A percentile compares a stretch with the other conserved stretches of the same genome.
Conservation (phyloP, 1,139 yeast genomes). For the Geotrichum bryndzae region DNA sequence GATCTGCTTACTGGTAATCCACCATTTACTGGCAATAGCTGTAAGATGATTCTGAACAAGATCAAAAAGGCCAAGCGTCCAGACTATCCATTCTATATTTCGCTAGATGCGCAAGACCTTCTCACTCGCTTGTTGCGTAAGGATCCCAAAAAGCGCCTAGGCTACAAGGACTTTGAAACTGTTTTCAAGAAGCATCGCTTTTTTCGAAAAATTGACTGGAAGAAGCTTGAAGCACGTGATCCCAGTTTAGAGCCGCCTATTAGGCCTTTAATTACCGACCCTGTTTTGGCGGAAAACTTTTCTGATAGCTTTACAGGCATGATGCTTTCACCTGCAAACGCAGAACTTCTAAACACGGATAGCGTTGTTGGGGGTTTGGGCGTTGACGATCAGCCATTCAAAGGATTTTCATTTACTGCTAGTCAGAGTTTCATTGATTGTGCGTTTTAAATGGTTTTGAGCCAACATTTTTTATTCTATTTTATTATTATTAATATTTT, state of each 20-base stretch:
- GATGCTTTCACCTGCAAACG: constrained; percentile 32
- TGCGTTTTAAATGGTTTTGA: constrained; percentile 9
- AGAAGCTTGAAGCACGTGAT: constrained; percentile 47
- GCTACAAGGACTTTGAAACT: constrained; percentile 57
- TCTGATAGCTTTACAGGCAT: constrained; percentile 83
- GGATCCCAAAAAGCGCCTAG: constrained; percentile 69
- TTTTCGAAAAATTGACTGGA: constrained; percentile 77
- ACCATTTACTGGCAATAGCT: constrained; percentile 87
- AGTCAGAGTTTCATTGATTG: constrained; percentile 31
- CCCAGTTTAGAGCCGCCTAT: constrained; percentile 63
- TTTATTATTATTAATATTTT: background rate
- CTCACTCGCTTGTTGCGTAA: constrained; percentile 66
- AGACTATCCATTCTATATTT: constrained; percentile 73
- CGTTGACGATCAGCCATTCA: constrained; percentile 23
- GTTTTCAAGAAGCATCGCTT: constrained; percentile 64
- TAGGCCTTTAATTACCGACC: constrained; percentile 77
- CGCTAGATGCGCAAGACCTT: constrained; percentile 80
- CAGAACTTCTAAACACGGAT: constrained; percentile 3
- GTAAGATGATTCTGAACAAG: constrained; percentile 74
- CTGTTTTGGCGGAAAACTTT: constrained; percentile 85
- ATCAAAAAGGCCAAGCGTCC: constrained; percentile 65
- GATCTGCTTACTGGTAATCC: constrained; percentile 90
- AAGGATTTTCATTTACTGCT: constrained; percentile 35
- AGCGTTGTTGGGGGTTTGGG: constrained; percentile 19
- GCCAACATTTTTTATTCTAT: background rate